Percentiles rank a stretch among this genome's conserved stretches.
These are phyloP conservation scores for Melanomma pulvis-pyrius DNA, from an alignment of 495 filamentous ascomycete genomes.

Conservation along the genomic window DNA sequence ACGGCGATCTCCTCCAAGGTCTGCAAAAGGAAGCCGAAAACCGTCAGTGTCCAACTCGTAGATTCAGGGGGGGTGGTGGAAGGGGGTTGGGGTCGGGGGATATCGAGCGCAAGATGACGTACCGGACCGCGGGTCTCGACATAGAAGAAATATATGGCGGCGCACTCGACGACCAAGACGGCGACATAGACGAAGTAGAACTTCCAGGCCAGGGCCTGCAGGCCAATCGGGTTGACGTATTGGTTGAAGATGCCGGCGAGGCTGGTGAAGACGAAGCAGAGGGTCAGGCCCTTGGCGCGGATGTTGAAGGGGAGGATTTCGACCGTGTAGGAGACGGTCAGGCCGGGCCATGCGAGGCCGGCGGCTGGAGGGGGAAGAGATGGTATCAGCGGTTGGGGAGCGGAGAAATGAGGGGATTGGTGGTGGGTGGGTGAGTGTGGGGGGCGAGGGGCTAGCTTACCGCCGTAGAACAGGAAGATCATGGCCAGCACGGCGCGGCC, in stretches of 20 bases:
- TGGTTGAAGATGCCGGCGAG: neutral
- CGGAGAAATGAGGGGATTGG: no score
- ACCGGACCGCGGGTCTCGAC: no score
- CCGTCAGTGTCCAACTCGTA: no score
- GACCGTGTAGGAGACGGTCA: neutral
- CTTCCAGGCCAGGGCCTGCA: neutral
- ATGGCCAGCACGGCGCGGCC: neutral
- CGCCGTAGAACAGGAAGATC: neutral
- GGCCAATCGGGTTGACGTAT: neutral
- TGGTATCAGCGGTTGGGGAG: no score
- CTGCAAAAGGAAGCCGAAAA: no score
- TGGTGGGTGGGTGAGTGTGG: no score
- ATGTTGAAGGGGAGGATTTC: neutral
- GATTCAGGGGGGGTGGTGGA: no score
- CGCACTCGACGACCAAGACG: neutral
- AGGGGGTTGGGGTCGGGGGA: no score
- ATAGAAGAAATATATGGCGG: neutral
- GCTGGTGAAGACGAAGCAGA: neutral
- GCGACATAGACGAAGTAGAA: neutral
- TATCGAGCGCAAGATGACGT: no score
- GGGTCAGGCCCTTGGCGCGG: neutral
- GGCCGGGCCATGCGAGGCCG: neutral
- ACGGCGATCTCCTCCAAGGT: no score
- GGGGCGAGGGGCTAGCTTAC: no score
- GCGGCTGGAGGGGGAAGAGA: no score